phyloP scores from a whole-genome alignment of 768 basidiomycete genomes.

The Macrolepiota fuliginosa region DNA sequence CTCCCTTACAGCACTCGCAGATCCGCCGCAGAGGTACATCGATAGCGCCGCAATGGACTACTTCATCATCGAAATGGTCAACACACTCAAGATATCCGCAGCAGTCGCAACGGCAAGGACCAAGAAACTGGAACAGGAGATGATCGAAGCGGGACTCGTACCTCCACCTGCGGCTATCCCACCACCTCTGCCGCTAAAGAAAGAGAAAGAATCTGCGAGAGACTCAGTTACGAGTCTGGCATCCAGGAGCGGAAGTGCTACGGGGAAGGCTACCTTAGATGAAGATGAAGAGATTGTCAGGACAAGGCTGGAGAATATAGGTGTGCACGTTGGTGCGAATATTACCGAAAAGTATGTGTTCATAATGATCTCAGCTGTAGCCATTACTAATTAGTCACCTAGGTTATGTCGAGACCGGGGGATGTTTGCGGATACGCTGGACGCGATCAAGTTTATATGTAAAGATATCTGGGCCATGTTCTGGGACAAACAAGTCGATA shows the following conservation, averaged over 20 bases:
- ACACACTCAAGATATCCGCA: constrained; percentile 53
- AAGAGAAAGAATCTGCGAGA: constrained; percentile 43
- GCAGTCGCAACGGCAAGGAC: constrained; percentile 65
- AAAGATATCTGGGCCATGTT: constrained; percentile 93
- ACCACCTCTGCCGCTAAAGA: constrained; percentile 37
- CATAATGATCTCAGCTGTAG: not conserved
- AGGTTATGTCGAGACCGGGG: constrained; percentile 77
- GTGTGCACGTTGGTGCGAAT: constrained; percentile 82
- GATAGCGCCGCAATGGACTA: not conserved
- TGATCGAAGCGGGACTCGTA: constrained; percentile 76
- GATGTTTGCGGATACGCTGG: constrained; percentile 79
- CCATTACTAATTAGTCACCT: constrained; percentile 1
- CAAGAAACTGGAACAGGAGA: constrained; percentile 72
- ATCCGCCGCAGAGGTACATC: not conserved
- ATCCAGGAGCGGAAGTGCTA: constrained; percentile 30
- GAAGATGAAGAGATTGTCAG: constrained; percentile 76
- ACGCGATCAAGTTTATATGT: constrained; percentile 93
- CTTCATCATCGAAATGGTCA: not conserved
- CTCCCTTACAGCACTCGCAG: not conserved
- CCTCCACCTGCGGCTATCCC: constrained; percentile 44
- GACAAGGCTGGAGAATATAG: constrained; percentile 75
- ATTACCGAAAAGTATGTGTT: constrained; percentile 74
- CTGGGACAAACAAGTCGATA: constrained; percentile 96
- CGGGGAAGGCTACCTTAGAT: constrained; percentile 39
- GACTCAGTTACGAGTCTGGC: constrained; percentile 43